Base-by-base conservation (phyloP, 768 basidiomycete genomes). In the Pisolithus microcarpus region DNA sequence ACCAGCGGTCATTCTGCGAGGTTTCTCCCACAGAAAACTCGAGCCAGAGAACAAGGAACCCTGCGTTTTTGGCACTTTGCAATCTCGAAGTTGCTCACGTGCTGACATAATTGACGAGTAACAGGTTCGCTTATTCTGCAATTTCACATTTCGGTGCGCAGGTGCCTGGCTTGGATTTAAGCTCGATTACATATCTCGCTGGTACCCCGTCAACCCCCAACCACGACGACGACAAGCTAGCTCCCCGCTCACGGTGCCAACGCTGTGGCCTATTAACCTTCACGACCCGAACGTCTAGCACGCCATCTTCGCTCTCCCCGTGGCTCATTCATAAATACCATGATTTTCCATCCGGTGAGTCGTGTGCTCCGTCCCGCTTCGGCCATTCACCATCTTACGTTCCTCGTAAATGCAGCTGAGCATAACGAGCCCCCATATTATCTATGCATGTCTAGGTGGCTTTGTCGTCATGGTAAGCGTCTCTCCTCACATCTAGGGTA, bases 401-500 rank as follows among this genome's bases (percentile, higher is more conserved):
- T 38, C 21, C 36, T 46, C 50, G 26, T 45, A 43, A 26, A 38
- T 36, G 38, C 36, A 61, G 57, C 51, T 62, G 51, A 78, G 78
- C 53, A 78, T 83, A 21, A 80, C 80, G 4, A 78, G 75, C 26
- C 78, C 85, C 26, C 90, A 92, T 68, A 75, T 93, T 57, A 74
- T 78, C 48, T 91, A 91, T 73, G 80, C 87, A 58, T 80, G 82
- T 57, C 72, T 91, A 11, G 88, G 89, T 18, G 86, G 80, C 23
- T 93, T 93, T 64, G 78, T 91, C 48, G 89, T 91, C 38, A 56
- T 92, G 52, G 82, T 83, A 54, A 60, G 82, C 72, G 2, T 9
- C 38, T 18, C 30, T 46, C n/a, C 26, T 16, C 23, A 16, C 30
- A 11, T 24, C 1, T 26, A 10, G 10, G 11, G 4, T 50, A 24